Percentiles rank a stretch among this genome's conserved stretches.
Conservation (phyloP, 805 yeast species). For the Martiniozyma abietophila region DNA sequence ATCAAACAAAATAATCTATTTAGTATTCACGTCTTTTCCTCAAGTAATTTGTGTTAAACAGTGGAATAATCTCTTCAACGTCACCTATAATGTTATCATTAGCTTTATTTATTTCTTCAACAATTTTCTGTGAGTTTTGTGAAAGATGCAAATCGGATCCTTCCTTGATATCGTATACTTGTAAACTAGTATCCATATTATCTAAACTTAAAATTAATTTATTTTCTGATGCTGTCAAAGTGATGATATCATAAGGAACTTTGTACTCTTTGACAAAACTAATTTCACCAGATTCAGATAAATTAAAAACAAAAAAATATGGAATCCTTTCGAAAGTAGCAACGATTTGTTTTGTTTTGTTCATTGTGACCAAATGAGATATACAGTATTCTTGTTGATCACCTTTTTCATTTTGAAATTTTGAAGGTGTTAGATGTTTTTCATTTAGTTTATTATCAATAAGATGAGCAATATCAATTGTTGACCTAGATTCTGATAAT, state of each 20-base stretch:
- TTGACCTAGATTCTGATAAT: constrained; percentile 31
- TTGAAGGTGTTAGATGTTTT: constrained; percentile 52
- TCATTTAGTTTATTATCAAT: constrained; percentile 36
- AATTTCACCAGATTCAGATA: constrained; percentile 23
- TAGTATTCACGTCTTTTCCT: constrained; percentile 62
- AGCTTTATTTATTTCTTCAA: constrained; percentile 22
- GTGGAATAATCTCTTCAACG: constrained; percentile 36
- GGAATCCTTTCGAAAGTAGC: constrained; percentile 40
- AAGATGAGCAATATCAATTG: constrained; percentile 31
- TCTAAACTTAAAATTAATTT: constrained; percentile 22
- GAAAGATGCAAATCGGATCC: constrained; percentile 19
- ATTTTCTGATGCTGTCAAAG: constrained; percentile 18
- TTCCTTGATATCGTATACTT: constrained; percentile 19
- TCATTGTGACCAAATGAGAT: constrained; percentile 24
- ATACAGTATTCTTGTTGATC: constrained; percentile 45
- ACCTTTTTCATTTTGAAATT: constrained; percentile 46
- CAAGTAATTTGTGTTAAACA: constrained; percentile 42
- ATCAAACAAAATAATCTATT: constrained; percentile 1
- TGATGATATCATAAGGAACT: constrained; percentile 19
- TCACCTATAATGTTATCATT: constrained; percentile 17
- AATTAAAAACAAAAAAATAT: constrained; percentile 31
- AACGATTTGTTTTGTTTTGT: constrained; percentile 26
- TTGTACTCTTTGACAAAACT: constrained; percentile 24
- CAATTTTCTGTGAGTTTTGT: constrained; percentile 14
- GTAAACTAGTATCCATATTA: constrained; percentile 14